Evolutionary conservation across 2,329 filamentous ascomycete genomes (phyloP).

Genomic region (Aphanoascus verrucosus): DNA sequence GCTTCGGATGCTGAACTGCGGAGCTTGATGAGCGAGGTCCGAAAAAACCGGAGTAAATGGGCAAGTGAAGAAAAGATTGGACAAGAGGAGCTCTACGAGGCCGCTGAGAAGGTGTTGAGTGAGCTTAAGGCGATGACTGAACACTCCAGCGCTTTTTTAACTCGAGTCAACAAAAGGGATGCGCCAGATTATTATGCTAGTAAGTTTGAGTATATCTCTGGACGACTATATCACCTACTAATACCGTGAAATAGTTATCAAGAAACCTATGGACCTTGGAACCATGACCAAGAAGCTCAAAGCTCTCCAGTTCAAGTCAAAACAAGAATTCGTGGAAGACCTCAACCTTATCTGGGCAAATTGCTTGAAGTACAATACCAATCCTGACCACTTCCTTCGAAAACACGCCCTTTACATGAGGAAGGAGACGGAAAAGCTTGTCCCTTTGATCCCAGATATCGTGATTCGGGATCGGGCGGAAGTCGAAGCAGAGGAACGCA

Average conservation of each 20-base stretch:
- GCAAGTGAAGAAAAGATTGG: slow-evolving; percentile 95
- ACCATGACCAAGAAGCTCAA: slow-evolving; percentile 98
- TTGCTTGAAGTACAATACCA: slow-evolving; percentile 89
- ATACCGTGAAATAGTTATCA: slow-evolving; percentile 56
- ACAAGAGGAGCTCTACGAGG: slow-evolving; percentile 95
- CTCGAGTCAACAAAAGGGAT: slow-evolving; percentile 91
- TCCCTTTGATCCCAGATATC: slow-evolving; percentile 88
- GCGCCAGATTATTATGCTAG: slow-evolving; percentile 89
- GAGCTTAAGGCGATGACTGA: slow-evolving; percentile 96
- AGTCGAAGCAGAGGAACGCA: slow-evolving; percentile 73
- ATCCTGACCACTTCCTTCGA: slow-evolving; percentile 72
- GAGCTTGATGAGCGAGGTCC: slow-evolving; percentile 88
- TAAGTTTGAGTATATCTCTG: slow-evolving; percentile 39
- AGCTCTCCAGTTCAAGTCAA: slow-evolving; percentile 66
- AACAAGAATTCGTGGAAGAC: slow-evolving; percentile 88
- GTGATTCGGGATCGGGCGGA: slow-evolving; percentile 82
- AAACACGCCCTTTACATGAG: slow-evolving; percentile 95
- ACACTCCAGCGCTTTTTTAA: slow-evolving; percentile 91
- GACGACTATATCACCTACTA: not conserved
- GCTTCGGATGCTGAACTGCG: slow-evolving; percentile 89
- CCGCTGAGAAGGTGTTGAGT: slow-evolving; percentile 89
- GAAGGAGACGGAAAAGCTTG: slow-evolving; percentile 93
- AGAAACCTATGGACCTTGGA: slow-evolving; percentile 94
- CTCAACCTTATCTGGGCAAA: slow-evolving; percentile 95
- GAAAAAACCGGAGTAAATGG: slow-evolving; percentile 98